Evolutionary conservation across 768 basidiomycete species (phyloP), one percentile per base, ranked within the genome.

Genomic region (Boletus rufocinnamomeus): DNA sequence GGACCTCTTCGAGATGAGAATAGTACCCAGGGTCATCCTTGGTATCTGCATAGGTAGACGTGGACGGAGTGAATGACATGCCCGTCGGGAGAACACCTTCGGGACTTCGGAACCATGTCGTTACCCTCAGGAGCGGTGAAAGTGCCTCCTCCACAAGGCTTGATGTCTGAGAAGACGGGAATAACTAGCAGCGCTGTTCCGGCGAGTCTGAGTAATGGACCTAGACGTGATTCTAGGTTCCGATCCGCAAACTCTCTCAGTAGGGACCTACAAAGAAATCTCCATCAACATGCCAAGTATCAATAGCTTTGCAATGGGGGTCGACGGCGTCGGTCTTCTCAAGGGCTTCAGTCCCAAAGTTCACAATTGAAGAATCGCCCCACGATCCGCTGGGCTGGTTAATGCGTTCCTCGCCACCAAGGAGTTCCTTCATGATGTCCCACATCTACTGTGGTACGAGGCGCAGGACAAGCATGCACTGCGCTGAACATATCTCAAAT

Each of bases 401-500:
- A 28, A 52, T 40, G 19, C 34, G 19, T 32, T 41, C 16, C 54
- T 40, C 32, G 19, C 50, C 25, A 19, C 32, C 44, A 27, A 52
- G 50, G 38, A 61, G 54, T 45, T 57, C 40, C 40, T 47, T 52
- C 45, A 46, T 50, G 17, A 50, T 37, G 16, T 50, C 47, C 41
- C 47, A 34, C 23, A 45, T 34, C 34, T 38, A 60, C 19, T 32
- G 8, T 8, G n/a, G 19, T 35, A 52, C 34, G 17, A 25, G 32
- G 6, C 14, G 9, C 6, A 56, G 27, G 50, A 35, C 38, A 49
- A 21, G 45, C 16, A 40, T 48, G 38, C 6, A 28, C 16, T 28
- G 37, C 38, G 13, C 17, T n/a, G n/a, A 14, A 27, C 17, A 54
- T 63, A 78, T 82, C 74, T 80, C n/a, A n/a, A n/a, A n/a, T 83